Evolutionary conservation across 2,329 filamentous ascomycete species (phyloP).

Genomic region (Alternaria burnsii): DNA sequence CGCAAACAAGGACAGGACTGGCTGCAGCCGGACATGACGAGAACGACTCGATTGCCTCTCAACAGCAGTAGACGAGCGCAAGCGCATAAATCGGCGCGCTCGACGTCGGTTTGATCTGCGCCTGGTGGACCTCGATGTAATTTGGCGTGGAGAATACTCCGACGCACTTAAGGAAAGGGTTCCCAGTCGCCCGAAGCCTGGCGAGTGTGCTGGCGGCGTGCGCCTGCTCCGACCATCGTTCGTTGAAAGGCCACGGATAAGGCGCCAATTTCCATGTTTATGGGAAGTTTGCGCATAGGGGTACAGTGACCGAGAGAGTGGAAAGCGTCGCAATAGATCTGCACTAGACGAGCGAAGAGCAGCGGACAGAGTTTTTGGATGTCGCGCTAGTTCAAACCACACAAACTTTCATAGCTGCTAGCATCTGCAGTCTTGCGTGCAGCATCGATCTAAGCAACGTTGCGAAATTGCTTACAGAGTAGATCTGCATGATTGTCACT

Average conservation of each 20-base stretch:
- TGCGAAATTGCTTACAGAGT: constrained; percentile 7
- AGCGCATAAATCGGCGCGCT: constrained; percentile 10
- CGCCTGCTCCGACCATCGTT: constrained; percentile 1
- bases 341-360: constrained; percentile 3
- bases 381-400: constrained; percentile 2
- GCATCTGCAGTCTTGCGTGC: constrained; percentile 7
- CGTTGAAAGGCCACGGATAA: constrained; percentile 1
- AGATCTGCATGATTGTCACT: constrained; percentile 4
- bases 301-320: background rate
- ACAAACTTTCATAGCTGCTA: constrained; percentile 4
- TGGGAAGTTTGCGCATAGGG: background rate
- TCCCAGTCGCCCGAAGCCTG: constrained; percentile 11
- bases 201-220: constrained; percentile 1
- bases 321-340: constrained; percentile 2
- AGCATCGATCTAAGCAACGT: constrained; percentile 6
- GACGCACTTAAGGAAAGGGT: constrained; percentile 11
- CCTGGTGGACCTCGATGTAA: constrained; percentile 21
- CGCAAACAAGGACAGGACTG: constrained; percentile 4
- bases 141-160: constrained; percentile 17
- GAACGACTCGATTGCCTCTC: constrained; percentile 14
- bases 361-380: background rate
- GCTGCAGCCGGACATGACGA: constrained; percentile 6
- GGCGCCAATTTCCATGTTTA: constrained; percentile 3
- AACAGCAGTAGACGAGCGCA: constrained; percentile 5
- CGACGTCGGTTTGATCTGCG: constrained; percentile 28